A percentile compares a stretch with the other conserved stretches of the same genome.
Conservation (phyloP, 73 alveolate species). For the Paramecium caudatum region DNA sequence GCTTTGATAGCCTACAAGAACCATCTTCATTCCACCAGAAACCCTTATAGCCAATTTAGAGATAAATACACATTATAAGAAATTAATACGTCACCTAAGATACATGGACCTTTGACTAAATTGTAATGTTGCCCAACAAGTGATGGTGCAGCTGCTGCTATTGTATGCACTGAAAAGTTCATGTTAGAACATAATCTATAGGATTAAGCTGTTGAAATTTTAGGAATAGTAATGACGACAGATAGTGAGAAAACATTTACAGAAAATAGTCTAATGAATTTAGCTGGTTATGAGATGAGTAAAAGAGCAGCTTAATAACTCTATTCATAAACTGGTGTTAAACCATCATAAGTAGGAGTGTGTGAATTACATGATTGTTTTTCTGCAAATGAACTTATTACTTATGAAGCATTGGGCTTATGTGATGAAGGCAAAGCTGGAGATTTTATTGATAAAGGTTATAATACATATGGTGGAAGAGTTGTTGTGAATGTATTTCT, state of each 20-base stretch:
- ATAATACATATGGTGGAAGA: slow-evolving; percentile 92
- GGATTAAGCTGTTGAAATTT: slow-evolving; percentile 90
- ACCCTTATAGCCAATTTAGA: slow-evolving; percentile 91
- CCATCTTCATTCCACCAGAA: slow-evolving; percentile 88
- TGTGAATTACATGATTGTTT: slow-evolving; percentile 93
- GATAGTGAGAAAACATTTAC: slow-evolving; percentile 82
- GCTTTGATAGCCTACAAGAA: slow-evolving; percentile 90
- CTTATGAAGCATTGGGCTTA: slow-evolving; percentile 92
- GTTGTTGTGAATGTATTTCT: slow-evolving; percentile 77
- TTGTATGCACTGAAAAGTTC: slow-evolving; percentile 84
- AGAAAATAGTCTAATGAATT: slow-evolving; percentile 80
- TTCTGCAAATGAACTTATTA: slow-evolving; percentile 88
- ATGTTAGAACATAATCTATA: slow-evolving; percentile 80
- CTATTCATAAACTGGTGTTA: slow-evolving; percentile 79
- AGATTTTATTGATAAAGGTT: slow-evolving; percentile 85
- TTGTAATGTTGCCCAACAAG: slow-evolving; percentile 93
- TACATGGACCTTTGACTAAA: slow-evolving; percentile 87
- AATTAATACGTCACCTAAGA: slow-evolving; percentile 79
- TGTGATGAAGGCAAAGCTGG: slow-evolving; percentile 94
- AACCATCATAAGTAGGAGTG: slow-evolving; percentile 84
- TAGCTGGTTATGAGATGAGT: slow-evolving; percentile 89
- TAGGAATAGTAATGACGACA: slow-evolving; percentile 83
- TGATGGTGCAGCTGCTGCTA: slow-evolving; percentile 94
- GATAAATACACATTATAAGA: slow-evolving; percentile 89
- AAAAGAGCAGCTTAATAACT: slow-evolving; percentile 86